Conservation (phyloP, 192 early-diverging fungal species). For the Lobulomyces angularis region DNA sequence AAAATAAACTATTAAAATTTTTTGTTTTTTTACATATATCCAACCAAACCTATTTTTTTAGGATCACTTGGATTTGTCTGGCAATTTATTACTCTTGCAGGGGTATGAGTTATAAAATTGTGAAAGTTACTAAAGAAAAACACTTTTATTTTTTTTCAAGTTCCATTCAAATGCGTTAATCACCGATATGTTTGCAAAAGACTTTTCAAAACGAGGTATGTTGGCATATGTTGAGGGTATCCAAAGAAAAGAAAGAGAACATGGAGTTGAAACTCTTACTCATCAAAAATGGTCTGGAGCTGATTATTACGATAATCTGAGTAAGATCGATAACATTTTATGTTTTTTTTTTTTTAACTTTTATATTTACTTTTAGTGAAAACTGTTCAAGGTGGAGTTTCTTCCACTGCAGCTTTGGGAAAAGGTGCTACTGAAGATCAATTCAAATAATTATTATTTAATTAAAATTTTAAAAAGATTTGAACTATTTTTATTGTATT, state of each 20-base stretch:
- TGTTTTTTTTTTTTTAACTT: background rate
- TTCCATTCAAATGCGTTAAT: constrained; percentile 86
- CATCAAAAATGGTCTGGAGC: constrained; percentile 95
- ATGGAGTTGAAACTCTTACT: constrained; percentile 80
- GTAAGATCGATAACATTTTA: constrained; percentile 22
- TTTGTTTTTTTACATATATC: too few relatives aligned
- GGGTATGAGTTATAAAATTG: constrained; percentile 25
- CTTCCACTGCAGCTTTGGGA: constrained; percentile 91
- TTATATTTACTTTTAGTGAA: constrained; percentile 37
- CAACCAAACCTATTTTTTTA: background rate
- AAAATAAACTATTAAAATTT: background rate
- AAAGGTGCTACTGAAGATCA: constrained; percentile 77
- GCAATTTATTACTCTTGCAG: constrained; percentile 96
- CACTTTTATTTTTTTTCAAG: constrained; percentile 7
- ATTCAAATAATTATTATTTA: constrained; percentile 34
- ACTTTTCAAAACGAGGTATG: constrained; percentile 83
- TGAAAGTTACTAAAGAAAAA: background rate
- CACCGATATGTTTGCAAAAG: constrained; percentile 71
- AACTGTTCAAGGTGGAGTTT: constrained; percentile 84
- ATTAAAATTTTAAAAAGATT: too few relatives aligned
- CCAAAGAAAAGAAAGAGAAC: constrained; percentile 80
- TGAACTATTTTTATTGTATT: too few relatives aligned
- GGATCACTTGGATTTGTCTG: constrained; percentile 88
- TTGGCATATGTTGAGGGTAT: constrained; percentile 84
- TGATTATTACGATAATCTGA: constrained; percentile 75